A percentile compares a stretch with the other conserved stretches of the same genome.
Conservation (phyloP, 306 rosid species). For the Cucurbita maxima region DNA sequence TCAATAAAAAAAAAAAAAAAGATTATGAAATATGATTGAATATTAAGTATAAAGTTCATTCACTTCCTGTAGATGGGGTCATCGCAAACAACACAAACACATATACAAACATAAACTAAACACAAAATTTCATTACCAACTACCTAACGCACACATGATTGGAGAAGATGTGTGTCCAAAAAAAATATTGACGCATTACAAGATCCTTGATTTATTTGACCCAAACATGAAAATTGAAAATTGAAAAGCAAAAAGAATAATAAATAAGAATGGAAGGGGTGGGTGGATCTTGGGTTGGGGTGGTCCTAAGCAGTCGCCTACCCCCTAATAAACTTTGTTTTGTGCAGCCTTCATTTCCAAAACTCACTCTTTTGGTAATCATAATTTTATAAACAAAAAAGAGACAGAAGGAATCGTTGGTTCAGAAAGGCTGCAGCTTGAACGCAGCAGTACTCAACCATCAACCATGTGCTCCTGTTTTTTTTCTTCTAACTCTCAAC, state of each 20-base stretch:
- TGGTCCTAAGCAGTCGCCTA: background rate
- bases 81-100: background rate
- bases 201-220: background rate
- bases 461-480: background rate
- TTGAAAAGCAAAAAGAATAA: background rate
- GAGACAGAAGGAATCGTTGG: background rate
- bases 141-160: background rate
- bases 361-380: background rate
- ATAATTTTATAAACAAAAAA: background rate
- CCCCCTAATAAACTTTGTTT: no score
- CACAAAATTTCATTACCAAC: background rate
- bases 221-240: background rate
- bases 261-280: background rate
- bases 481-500: background rate
- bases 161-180: background rate
- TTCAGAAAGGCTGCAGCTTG: background rate
- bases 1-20: no score
- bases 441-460: background rate
- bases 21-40: background rate
- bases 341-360: background rate
- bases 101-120: background rate
- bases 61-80: background rate
- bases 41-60: background rate
- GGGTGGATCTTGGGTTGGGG: background rate
- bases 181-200: background rate